Percentiles rank a stretch among this genome's conserved stretches.
Evolutionary conservation across 495 filamentous ascomycete genomes (phyloP).

Genomic region (Podospora sp.): DNA sequence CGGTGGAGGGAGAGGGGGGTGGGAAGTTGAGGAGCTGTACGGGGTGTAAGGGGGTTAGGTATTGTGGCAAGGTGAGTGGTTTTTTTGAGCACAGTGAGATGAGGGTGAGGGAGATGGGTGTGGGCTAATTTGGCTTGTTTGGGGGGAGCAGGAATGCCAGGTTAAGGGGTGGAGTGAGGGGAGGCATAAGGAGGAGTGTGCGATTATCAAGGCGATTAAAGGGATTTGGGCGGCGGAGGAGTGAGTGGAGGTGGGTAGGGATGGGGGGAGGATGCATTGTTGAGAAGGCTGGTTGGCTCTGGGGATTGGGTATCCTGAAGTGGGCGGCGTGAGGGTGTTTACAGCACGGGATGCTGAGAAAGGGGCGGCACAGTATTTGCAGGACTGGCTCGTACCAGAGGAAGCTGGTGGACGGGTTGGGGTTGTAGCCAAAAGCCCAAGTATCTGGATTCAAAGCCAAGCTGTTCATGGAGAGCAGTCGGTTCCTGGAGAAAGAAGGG

Average conservation of each 20-base stretch:
- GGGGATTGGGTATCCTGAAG: too few species aligned
- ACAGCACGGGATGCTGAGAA: too few species aligned
- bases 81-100: slow-evolving; percentile 6
- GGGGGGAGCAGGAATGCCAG: slow-evolving; percentile 43
- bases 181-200: slow-evolving; percentile 48
- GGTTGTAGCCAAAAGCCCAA: too few species aligned
- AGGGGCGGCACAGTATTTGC: too few species aligned
- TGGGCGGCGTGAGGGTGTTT: too few species aligned
- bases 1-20: slow-evolving; percentile 31
- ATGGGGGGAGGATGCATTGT: too few species aligned
- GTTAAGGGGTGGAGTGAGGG: slow-evolving; percentile 44
- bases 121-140: slow-evolving; percentile 7
- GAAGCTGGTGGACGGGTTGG: too few species aligned
- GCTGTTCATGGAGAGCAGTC: too few species aligned
- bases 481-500: too few species aligned
- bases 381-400: too few species aligned
- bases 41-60: slow-evolving; percentile 43
- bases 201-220: slow-evolving; percentile 41
- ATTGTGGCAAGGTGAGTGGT: slow-evolving; percentile 43
- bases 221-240: slow-evolving; percentile 35
- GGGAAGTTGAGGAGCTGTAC: slow-evolving; percentile 47
- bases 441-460: too few species aligned
- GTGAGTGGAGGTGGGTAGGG: background rate
- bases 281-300: too few species aligned
- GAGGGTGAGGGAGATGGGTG: background rate